Evolutionary conservation across 257 asterid genomes (phyloP), one percentile per base, ranked within the genome.

Genomic region (Parsonsia alboflavescens): DNA sequence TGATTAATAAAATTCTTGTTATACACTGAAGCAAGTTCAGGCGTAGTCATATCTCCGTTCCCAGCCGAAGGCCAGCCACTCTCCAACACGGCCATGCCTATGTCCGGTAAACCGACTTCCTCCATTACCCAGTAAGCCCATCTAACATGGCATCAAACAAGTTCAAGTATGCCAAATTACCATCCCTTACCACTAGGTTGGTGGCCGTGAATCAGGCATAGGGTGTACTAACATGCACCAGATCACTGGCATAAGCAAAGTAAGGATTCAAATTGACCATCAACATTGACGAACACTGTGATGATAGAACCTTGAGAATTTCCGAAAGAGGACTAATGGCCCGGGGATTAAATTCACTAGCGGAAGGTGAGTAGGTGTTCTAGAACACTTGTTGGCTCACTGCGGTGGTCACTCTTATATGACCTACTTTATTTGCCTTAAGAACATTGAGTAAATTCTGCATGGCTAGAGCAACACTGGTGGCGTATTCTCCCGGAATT

Each of bases 221-320:
- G 0, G 77, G 70, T 0, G 85, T 86, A 5, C 53, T 39, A 9
- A 84, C 5, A 0, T 22, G 1, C 0, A 0, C 28, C 0, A 79
- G 26, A 24, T 70, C 49, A 0, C 67, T 59, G 0, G 71, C 33
- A 13, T 77, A 76, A 0, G 76, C 89, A 6, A 83, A 79, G 42
- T 86, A 89, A 8, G 92, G 90, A 79, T 87, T 85, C 17, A 81
- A 66, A 3, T 85, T 87, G 0, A 57, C 78, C 5, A 88, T 79
- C 2, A 88, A 75, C 3, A 87, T 81, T 0, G 73, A 46, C 28
- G 77, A 71, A 0, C 58, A 19, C 21, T 49, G 44, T n/a, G 1
- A n/a, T 2, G 61, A 46, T 16, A 46, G 10, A n/a, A 72, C n/a
- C 17, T 42, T 56, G 0, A 72, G 64, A 22, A 41, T 15, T 0